These are phyloP conservation scores for Xylaria acuta DNA, from an alignment of 495 filamentous ascomycete species.

Conservation along the genomic window DNA sequence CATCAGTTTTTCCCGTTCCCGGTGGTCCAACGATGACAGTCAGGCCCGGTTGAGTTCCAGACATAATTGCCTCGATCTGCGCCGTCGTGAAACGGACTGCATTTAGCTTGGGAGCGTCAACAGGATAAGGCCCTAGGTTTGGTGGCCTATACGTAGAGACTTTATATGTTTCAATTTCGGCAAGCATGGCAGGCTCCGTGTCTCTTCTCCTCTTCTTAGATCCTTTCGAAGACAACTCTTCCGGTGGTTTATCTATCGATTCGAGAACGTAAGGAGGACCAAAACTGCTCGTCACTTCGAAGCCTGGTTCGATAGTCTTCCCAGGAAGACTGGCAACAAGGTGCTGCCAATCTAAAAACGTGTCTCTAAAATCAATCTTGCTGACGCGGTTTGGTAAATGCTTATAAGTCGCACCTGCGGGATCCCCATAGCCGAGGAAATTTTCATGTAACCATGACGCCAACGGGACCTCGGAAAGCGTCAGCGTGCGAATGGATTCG, in stretches of 20 bases:
- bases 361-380: slow-evolving; percentile 88
- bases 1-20: slow-evolving; percentile 97
- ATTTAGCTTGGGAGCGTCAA: slow-evolving; percentile 86
- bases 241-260: slow-evolving; percentile 56
- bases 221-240: slow-evolving; percentile 54
- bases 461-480: slow-evolving; percentile 82
- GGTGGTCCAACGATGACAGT: slow-evolving; percentile 95
- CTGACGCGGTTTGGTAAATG: slow-evolving; percentile 78
- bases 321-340: slow-evolving; percentile 85
- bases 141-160: slow-evolving; percentile 92
- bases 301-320: slow-evolving; percentile 78
- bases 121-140: slow-evolving; percentile 89
- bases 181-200: slow-evolving; percentile 64
- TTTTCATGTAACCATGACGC: slow-evolving; percentile 95
- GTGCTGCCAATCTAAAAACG: slow-evolving; percentile 95
- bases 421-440: slow-evolving; percentile 95
- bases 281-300: slow-evolving; percentile 73
- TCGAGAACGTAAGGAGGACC: slow-evolving; percentile 87
- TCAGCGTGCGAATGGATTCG: slow-evolving; percentile 86
- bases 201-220: slow-evolving; percentile 87
- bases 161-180: slow-evolving; percentile 68
- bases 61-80: slow-evolving; percentile 91
- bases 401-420: slow-evolving; percentile 83
- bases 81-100: slow-evolving; percentile 85
- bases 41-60: slow-evolving; percentile 92